phyloP scores from a whole-genome alignment of 805 yeast genomes.

The Hanseniaspora nectarophila region DNA sequence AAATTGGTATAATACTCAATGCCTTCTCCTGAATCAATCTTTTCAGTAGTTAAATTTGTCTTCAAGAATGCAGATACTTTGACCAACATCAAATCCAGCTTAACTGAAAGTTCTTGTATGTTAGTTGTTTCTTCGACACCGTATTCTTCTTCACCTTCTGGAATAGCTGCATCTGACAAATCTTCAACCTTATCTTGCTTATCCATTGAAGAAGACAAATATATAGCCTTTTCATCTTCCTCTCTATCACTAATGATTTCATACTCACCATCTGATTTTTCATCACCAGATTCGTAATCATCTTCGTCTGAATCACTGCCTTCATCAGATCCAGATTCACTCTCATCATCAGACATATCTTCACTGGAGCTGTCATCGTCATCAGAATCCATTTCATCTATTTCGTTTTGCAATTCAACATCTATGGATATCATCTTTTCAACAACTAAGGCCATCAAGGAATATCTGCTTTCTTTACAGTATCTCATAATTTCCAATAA shows the following conservation, averaged over 20 bases:
- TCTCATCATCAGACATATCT: constrained; percentile 29
- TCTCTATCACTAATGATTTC: constrained; percentile 16
- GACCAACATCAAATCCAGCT: constrained; percentile 59
- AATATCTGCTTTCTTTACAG: constrained; percentile 61
- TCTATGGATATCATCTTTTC: constrained; percentile 78
- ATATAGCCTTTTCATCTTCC: constrained; percentile 22
- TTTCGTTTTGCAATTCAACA: constrained; percentile 79
- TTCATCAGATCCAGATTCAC: constrained; percentile 25
- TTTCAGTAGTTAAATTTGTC: constrained; percentile 38
- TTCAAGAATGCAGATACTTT: constrained; percentile 43
- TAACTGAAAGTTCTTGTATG: constrained; percentile 44
- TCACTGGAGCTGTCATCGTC: constrained; percentile 24
- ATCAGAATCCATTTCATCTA: constrained; percentile 60
- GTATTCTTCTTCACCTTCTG: constrained; percentile 37
- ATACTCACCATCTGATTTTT: not conserved
- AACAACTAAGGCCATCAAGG: constrained; percentile 67
- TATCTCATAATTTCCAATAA: constrained; percentile 49
- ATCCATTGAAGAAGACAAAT: not conserved
- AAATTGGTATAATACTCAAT: constrained; percentile 60
- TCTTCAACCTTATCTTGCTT: not conserved
- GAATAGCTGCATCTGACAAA: constrained; percentile 18
- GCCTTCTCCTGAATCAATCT: constrained; percentile 50
- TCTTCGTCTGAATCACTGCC: constrained; percentile 19
- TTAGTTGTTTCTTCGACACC: constrained; percentile 37
- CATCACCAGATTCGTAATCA: constrained; percentile 15